Evolutionary conservation across 371 early-diverging fungal genomes (phyloP).

Genomic region (Mortierella sp.): DNA sequence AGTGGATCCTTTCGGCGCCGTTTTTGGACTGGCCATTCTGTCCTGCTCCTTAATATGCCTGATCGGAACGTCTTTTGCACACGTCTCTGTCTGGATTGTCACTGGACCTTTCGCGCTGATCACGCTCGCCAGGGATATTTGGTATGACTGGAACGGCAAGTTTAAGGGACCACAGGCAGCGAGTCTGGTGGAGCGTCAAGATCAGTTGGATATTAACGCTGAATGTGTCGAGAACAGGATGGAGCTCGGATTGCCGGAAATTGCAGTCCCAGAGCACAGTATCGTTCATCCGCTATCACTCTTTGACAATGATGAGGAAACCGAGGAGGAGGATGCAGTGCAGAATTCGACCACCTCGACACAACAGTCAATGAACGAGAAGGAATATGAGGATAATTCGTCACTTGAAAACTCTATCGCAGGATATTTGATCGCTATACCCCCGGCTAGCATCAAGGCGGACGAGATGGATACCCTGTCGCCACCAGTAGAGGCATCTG

Average conservation of each 20-base stretch:
- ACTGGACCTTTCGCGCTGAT: conserved; percentile 74
- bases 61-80: conserved; percentile 73
- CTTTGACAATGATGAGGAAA: background rate
- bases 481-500: no score
- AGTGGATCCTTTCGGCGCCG: conserved; percentile 65
- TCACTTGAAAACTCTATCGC: no score
- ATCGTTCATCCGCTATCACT: conserved; percentile 11
- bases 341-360: no score
- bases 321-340: background rate
- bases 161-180: conserved; percentile 11
- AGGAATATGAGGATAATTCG: no score
- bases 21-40: conserved; percentile 66
- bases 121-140: conserved; percentile 61
- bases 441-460: background rate
- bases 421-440: no score
- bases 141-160: conserved; percentile 55
- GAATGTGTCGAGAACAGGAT: conserved; percentile 2
- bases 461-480: background rate
- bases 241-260: conserved; percentile 19
- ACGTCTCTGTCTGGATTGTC: conserved; percentile 76
- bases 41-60: conserved; percentile 64
- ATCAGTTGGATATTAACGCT: background rate
- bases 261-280: conserved; percentile 15
- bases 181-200: background rate
- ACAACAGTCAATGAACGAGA: background rate